phyloP scores from a whole-genome alignment of 2,329 filamentous ascomycete genomes.

The Phyllosticta citribraziliensis region DNA sequence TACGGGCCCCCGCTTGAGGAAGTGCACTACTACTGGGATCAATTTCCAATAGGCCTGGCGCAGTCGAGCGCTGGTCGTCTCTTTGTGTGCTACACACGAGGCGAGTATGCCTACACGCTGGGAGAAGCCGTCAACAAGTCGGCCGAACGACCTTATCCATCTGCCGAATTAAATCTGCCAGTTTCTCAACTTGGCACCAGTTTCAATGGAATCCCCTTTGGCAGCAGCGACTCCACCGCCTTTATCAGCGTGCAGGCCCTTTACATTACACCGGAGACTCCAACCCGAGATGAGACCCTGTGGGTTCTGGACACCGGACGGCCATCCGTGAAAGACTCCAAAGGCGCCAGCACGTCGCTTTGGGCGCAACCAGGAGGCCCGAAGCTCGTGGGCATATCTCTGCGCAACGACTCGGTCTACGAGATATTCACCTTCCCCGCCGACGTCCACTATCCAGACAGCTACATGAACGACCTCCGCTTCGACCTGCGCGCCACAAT shows the following conservation, averaged over 20 bases:
- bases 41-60: constrained; percentile 40
- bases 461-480: constrained; percentile 44
- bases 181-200: constrained; percentile 35
- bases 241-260: constrained; percentile 42
- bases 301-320: constrained; percentile 45
- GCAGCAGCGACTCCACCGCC: constrained; percentile 33
- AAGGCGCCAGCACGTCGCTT: constrained; percentile 30
- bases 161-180: constrained; percentile 31
- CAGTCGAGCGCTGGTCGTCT: constrained; percentile 40
- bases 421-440: constrained; percentile 40
- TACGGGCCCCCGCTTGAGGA: constrained; percentile 40
- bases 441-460: constrained; percentile 35
- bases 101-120: constrained; percentile 37
- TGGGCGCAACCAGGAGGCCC: constrained; percentile 35
- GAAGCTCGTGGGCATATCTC: constrained; percentile 41
- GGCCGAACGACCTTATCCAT: constrained; percentile 38
- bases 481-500: constrained; percentile 37
- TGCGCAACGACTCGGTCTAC: constrained; percentile 36
- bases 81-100: constrained; percentile 43
- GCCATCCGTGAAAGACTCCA: constrained; percentile 26
- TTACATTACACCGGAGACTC: constrained; percentile 37
- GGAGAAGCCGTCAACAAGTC: constrained; percentile 39
- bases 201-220: constrained; percentile 36
- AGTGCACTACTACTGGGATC: constrained; percentile 39
- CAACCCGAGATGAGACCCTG: constrained; percentile 19